Conservation (phyloP, 2,329 filamentous ascomycete genomes). For the Sodiomyces alkalinus region DNA sequence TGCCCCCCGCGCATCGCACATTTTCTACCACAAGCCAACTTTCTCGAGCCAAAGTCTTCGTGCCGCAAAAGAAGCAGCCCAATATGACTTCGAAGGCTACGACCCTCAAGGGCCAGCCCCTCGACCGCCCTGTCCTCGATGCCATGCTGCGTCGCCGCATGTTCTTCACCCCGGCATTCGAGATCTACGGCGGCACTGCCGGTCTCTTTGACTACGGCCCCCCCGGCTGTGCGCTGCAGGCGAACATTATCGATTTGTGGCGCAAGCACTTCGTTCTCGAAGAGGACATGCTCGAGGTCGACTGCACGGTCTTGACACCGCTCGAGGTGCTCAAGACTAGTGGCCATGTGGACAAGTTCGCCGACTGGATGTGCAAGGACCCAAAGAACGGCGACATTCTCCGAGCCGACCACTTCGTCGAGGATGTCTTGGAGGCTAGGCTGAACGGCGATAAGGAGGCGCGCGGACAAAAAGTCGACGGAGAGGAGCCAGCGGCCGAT, state of each 20-base stretch:
- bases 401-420: constrained; percentile 89
- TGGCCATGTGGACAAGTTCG: constrained; percentile 95
- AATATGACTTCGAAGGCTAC: constrained; percentile 42
- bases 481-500: constrained; percentile 51
- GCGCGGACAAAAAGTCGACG: constrained; percentile 64
- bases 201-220: constrained; percentile 92
- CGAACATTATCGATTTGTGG: constrained; percentile 80
- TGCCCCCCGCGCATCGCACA: constrained; percentile 7
- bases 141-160: constrained; percentile 73
- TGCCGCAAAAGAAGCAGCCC: constrained; percentile 3
- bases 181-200: constrained; percentile 81
- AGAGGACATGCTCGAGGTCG: constrained; percentile 91
- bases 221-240: constrained; percentile 71
- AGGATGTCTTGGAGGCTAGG: constrained; percentile 77
- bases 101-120: constrained; percentile 77
- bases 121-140: constrained; percentile 72
- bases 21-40: constrained; percentile 5
- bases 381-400: constrained; percentile 95
- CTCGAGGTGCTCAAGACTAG: constrained; percentile 88
- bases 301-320: constrained; percentile 87
- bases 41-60: constrained; percentile 4
- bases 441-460: constrained; percentile 88
- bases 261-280: constrained; percentile 85
- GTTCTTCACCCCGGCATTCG: constrained; percentile 93
- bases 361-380: constrained; percentile 99